Percentiles rank a stretch among this genome's conserved stretches.
Conservation (phyloP, 768 basidiomycete genomes). For the Boletus rex-veris region DNA sequence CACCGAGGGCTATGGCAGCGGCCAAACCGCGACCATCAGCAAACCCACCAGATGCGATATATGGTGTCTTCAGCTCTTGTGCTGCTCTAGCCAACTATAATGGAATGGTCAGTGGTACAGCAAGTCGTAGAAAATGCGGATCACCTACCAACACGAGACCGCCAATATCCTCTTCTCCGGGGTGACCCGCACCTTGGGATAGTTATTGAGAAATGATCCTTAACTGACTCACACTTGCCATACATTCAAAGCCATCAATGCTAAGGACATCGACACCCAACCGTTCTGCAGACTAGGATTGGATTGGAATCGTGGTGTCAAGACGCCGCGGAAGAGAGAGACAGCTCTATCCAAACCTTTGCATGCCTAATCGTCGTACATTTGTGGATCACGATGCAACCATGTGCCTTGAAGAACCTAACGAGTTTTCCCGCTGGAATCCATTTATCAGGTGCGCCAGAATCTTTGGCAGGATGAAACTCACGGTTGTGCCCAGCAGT, state of each 20-base stretch:
- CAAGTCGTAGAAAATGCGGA: not conserved
- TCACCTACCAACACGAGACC: slow-evolving; percentile 69
- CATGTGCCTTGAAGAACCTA: slow-evolving; percentile 74
- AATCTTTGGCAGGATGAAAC: slow-evolving; percentile 21
- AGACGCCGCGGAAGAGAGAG: slow-evolving; percentile 24
- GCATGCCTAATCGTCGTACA: slow-evolving; percentile 86
- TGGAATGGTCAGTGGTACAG: not conserved
- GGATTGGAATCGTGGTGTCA: not conserved
- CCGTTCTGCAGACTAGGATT: slow-evolving; percentile 54
- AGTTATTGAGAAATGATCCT: slow-evolving; percentile 6
- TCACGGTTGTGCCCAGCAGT: slow-evolving; percentile 89
- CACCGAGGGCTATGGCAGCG: slow-evolving; percentile 78
- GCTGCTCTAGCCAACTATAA: slow-evolving; percentile 79
- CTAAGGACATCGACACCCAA: slow-evolving; percentile 85
- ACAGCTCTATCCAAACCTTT: slow-evolving; percentile 44
- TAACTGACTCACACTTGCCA: slow-evolving; percentile 15
- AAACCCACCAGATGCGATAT: slow-evolving; percentile 87
- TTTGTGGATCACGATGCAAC: slow-evolving; percentile 84
- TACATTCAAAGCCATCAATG: slow-evolving; percentile 92
- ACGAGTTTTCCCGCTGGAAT: slow-evolving; percentile 69
- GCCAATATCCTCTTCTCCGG: slow-evolving; percentile 92
- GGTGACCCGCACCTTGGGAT: slow-evolving; percentile 81
- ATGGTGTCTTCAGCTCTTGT: slow-evolving; percentile 79
- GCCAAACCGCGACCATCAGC: slow-evolving; percentile 84
- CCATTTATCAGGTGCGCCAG: not conserved